A percentile compares a stretch with the other conserved stretches of the same genome.
Evolutionary conservation across 192 early-diverging fungal species (phyloP).

Genomic region (Coemansia furcata): DNA sequence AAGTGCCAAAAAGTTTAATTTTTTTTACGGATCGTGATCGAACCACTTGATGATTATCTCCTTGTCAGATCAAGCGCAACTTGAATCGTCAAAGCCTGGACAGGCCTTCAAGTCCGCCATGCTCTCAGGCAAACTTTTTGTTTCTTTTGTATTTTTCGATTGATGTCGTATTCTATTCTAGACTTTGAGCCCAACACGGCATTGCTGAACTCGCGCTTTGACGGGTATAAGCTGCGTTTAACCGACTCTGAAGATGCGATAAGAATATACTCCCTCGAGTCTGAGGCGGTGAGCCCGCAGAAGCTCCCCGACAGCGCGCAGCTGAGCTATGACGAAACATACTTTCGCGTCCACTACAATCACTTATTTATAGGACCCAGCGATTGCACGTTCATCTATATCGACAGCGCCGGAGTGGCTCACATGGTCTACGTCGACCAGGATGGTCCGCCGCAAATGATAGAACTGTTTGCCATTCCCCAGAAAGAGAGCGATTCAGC

Average conservation of each 20-base stretch:
- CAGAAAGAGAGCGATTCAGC: slow-evolving; percentile 7
- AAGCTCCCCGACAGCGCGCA: slow-evolving; percentile 49
- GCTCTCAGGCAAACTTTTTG: not conserved
- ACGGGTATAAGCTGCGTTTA: slow-evolving; percentile 69
- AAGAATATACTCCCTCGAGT: not conserved
- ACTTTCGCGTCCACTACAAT: slow-evolving; percentile 63
- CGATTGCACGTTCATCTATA: slow-evolving; percentile 21
- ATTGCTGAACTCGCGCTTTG: slow-evolving; percentile 63
- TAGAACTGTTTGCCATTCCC: slow-evolving; percentile 31
- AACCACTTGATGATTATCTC: not conserved
- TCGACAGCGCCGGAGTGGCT: slow-evolving; percentile 14
- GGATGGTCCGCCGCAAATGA: not conserved
- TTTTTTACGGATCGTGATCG: not conserved
- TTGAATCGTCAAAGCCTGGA: not conserved
- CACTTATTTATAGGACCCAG: slow-evolving; percentile 61
- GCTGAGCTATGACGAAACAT: slow-evolving; percentile 64
- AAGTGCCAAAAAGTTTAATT: not conserved
- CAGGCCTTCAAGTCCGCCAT: not conserved
- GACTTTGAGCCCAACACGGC: slow-evolving; percentile 42
- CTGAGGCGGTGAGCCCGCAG: slow-evolving; percentile 19
- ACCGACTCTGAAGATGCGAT: slow-evolving; percentile 38
- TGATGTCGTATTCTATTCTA: slow-evolving; percentile 30
- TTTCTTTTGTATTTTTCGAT: not conserved
- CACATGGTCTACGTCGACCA: slow-evolving; percentile 16
- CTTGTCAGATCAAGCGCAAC: not conserved